Evolutionary conservation across 2,329 filamentous ascomycete species (phyloP), one percentile per base, ranked within the genome.

Genomic region (Thelonectria rubi): DNA sequence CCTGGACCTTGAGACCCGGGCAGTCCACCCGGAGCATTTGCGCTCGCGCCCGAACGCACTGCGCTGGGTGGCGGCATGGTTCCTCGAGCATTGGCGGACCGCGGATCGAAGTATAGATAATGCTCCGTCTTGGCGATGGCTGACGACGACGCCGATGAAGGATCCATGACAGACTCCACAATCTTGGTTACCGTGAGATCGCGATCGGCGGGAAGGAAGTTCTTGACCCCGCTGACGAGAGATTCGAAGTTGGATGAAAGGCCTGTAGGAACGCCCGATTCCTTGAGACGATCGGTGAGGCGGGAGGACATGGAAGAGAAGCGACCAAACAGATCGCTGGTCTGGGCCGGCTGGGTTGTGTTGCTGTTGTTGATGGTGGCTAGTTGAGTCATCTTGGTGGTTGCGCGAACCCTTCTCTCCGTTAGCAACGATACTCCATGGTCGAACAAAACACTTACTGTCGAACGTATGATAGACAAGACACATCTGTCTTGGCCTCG

Each of bases 341-440:
- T 88, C 17, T 66, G 77, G 76, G 75, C 74, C 66, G 87, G 86
- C 69, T 89, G 85, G 17, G 86, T 82, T 62, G 90, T 83, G 14
- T 91, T 89, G 30, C 89, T 90, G 65, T 94, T 95, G 64, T 94
- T 95, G 64, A 94, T 89, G 1, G 94, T 96, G 4, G 94, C 92
- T 76, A 99, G 91, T 87, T 98, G 97, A 14, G 94, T 98, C 93
- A 98, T 97, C 66, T 95, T 93, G 5, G 94, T 98, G 52, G 97
- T 93, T 67, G 96, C 92, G 62, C 94, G 93, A 54, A 98, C 92
- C 76, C 91, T 88, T 39, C 72, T 45, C 50, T 9, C 34, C 15
- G 46, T 76, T 67, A 79, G 75, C 42, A 15, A 48, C 53, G 55
- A 34, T 11, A 1, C 3, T 9, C 17, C 21, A 15, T 8, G 11